phyloP scores from a whole-genome alignment of 1,139 yeast species.

The Candida sanyaensis region DNA sequence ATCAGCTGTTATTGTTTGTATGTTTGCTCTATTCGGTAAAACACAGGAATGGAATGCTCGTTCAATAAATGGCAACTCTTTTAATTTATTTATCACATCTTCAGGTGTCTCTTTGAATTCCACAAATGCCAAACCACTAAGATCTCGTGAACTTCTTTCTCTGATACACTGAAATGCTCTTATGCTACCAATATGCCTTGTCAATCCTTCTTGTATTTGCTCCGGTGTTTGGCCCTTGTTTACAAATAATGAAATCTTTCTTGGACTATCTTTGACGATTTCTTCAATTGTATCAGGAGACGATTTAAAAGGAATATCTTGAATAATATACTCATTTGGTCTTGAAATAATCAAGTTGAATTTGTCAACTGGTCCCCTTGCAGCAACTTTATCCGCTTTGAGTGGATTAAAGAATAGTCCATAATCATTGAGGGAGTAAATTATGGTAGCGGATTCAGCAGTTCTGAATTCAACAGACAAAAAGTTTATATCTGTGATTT shows the following conservation, averaged over 20 bases:
- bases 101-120: conserved; percentile 24
- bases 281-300: conserved; percentile 21
- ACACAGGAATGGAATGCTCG: conserved; percentile 38
- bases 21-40: conserved; percentile 28
- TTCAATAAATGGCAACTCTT: conserved; percentile 19
- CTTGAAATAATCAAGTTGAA: conserved; percentile 29
- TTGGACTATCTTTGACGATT: conserved; percentile 36
- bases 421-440: conserved; percentile 47
- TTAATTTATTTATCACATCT: conserved; percentile 18
- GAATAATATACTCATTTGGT: conserved; percentile 65
- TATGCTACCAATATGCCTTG: conserved; percentile 21
- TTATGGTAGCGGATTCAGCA: conserved; percentile 60
- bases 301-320: conserved; percentile 22
- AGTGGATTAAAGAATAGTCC: conserved; percentile 34
- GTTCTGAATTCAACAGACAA: conserved; percentile 56
- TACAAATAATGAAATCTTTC: conserved; percentile 33
- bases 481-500: conserved; percentile 36
- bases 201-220: conserved; percentile 27
- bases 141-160: conserved; percentile 38
- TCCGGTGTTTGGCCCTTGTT: conserved; percentile 28
- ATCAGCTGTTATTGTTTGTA: conserved; percentile 39
- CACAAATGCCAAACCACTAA: conserved; percentile 43
- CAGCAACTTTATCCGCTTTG: conserved; percentile 17
- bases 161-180: conserved; percentile 33
- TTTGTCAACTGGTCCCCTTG: conserved; percentile 12